Evolutionary conservation across 371 early-diverging fungal genomes (phyloP).

Genomic region (Mortierella sp.): DNA sequence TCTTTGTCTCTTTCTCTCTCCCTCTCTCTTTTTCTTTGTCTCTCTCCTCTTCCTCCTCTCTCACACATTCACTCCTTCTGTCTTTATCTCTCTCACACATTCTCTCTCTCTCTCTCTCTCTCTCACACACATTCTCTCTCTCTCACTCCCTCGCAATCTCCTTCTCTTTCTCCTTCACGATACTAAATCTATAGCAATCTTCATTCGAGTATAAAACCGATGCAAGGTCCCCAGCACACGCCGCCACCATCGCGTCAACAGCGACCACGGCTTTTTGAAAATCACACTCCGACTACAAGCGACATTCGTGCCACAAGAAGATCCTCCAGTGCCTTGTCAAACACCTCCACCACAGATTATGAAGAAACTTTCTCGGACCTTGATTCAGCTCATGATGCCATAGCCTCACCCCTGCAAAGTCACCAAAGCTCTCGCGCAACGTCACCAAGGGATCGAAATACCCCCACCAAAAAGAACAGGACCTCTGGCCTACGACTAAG

Average conservation of each 20-base stretch:
- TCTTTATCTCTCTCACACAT: background rate
- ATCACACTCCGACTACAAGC: slow-evolving; percentile 1
- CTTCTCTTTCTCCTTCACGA: background rate
- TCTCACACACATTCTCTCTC: background rate
- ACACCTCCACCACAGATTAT: slow-evolving; percentile 42
- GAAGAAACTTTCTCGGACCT: slow-evolving; percentile 50
- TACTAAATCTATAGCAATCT: background rate
- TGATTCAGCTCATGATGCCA: slow-evolving; percentile 33
- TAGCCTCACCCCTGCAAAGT: slow-evolving; percentile 31
- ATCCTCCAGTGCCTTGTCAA: slow-evolving; percentile 45
- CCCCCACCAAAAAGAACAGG: slow-evolving; percentile 21
- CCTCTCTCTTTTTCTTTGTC: slow-evolving; percentile 9
- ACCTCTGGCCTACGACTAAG: slow-evolving; percentile 39
- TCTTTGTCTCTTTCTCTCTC: background rate
- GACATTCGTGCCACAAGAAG: slow-evolving; percentile 15
- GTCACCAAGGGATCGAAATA: slow-evolving; percentile 27
- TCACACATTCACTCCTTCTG: background rate
- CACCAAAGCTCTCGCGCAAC: slow-evolving; percentile 46
- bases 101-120: background rate
- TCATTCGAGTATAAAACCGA: slow-evolving; percentile 1
- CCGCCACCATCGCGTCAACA: slow-evolving; percentile 15
- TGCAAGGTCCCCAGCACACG: slow-evolving; percentile 25
- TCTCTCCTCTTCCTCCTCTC: background rate
- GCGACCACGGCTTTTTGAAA: slow-evolving; percentile 1
- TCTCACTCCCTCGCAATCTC: background rate